Evolutionary conservation across 163 green algal species (phyloP).

Genomic region (Chloromonas sp.): DNA sequence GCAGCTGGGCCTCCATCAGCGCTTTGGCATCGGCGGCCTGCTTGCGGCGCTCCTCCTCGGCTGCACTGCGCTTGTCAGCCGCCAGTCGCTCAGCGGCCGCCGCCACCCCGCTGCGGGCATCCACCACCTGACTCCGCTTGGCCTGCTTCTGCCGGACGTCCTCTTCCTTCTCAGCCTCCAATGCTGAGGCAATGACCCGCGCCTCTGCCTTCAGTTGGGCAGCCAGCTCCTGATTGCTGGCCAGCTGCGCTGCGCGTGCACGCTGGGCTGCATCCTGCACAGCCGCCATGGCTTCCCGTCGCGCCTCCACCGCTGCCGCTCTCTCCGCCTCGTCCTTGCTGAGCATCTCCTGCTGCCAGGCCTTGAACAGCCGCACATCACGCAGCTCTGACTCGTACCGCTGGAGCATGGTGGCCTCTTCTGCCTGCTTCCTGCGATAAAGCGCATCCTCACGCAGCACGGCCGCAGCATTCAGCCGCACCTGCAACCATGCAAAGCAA

Average conservation of each 20-base stretch:
- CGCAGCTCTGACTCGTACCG: slow-evolving; percentile 66
- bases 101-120: slow-evolving; percentile 32
- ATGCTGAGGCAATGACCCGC: slow-evolving; percentile 25
- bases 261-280: slow-evolving; percentile 20
- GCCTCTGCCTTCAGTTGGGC: slow-evolving; percentile 37
- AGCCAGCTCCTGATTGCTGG: slow-evolving; percentile 34
- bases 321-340: slow-evolving; percentile 47
- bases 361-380: slow-evolving; percentile 55
- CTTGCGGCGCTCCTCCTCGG: slow-evolving; percentile 27
- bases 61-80: slow-evolving; percentile 5
- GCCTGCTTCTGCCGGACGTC: slow-evolving; percentile 23
- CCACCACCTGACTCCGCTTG: slow-evolving; percentile 32
- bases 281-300: slow-evolving; percentile 53
- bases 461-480: slow-evolving; percentile 70
- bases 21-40: slow-evolving; percentile 26
- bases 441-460: slow-evolving; percentile 76
- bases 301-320: slow-evolving; percentile 40
- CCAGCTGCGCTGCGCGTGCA: slow-evolving; percentile 12
- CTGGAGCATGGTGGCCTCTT: slow-evolving; percentile 50
- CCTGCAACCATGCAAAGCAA: slow-evolving; percentile 18
- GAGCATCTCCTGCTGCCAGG: slow-evolving; percentile 55
- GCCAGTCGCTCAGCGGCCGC: slow-evolving; percentile 17
- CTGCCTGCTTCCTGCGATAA: slow-evolving; percentile 59
- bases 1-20: slow-evolving; percentile 34
- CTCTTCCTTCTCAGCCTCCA: slow-evolving; percentile 33